Conservation (phyloP, 345 rosid genomes). For the Combretum micranthum region DNA sequence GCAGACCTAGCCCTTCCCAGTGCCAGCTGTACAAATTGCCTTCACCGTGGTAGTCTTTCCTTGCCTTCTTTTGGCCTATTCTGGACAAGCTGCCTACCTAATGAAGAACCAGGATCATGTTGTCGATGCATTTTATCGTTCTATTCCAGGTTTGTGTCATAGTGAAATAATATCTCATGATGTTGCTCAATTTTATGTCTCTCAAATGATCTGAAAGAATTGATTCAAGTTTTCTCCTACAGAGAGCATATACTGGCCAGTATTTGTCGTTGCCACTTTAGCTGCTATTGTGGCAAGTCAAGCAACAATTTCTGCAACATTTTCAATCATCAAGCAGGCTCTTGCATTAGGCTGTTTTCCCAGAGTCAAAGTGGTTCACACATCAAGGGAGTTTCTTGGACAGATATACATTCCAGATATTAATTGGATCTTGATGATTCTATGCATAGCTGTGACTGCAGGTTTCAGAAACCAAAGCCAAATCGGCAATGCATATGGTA, state of each 20-base stretch:
- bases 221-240: slow-evolving; percentile 6
- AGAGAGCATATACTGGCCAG: slow-evolving; percentile 28
- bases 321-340: slow-evolving; percentile 26
- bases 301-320: slow-evolving; percentile 25
- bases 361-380: slow-evolving; percentile 24
- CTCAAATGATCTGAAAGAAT: background rate
- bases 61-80: slow-evolving; percentile 44
- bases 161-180: no score
- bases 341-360: slow-evolving; percentile 31
- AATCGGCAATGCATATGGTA: slow-evolving; percentile 25
- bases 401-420: slow-evolving; percentile 25
- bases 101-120: slow-evolving; percentile 31
- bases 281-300: slow-evolving; percentile 29
- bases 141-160: slow-evolving; percentile 37
- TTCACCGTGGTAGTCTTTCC: slow-evolving; percentile 42
- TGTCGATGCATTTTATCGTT: slow-evolving; percentile 30
- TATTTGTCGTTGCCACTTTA: slow-evolving; percentile 18
- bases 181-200: background rate
- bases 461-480: slow-evolving; percentile 23
- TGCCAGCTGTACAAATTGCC: slow-evolving; percentile 39
- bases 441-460: slow-evolving; percentile 16
- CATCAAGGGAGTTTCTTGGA: slow-evolving; percentile 16
- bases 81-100: slow-evolving; percentile 54
- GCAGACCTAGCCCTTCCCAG: slow-evolving; percentile 48
- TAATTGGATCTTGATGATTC: slow-evolving; percentile 28